These are phyloP conservation scores for Mycena vitilis DNA, from an alignment of 768 basidiomycete species.

Conservation along the genomic window DNA sequence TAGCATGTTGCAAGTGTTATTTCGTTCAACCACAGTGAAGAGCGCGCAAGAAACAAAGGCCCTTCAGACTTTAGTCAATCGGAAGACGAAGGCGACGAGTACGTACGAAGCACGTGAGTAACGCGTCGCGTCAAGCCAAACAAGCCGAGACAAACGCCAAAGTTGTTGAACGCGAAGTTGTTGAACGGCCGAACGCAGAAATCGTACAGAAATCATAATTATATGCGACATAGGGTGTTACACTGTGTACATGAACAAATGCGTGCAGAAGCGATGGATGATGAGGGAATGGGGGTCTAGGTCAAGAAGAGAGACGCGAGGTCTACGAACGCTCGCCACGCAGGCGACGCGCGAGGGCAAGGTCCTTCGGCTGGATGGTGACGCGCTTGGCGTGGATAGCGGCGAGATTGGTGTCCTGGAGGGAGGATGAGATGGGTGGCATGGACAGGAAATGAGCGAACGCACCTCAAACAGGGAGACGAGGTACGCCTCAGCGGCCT, in stretches of 20 bases:
- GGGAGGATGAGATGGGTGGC: constrained; percentile 1
- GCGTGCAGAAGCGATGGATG: constrained; percentile 3
- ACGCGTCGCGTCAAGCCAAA: neutral
- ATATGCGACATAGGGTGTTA: constrained; percentile 8
- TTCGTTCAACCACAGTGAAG: too few relatives aligned
- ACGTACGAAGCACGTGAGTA: neutral
- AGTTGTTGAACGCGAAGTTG: neutral
- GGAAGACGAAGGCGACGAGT: too few relatives aligned
- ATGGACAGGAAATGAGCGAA: constrained; percentile 45
- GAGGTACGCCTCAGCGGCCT: constrained; percentile 84
- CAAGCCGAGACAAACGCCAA: neutral
- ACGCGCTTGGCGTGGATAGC: constrained; percentile 90
- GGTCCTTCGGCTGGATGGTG: constrained; percentile 87
- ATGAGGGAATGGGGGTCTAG: neutral
- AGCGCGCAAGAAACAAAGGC: too few relatives aligned
- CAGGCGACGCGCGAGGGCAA: constrained; percentile 82
- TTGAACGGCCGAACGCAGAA: neutral
- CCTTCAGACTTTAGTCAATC: too few relatives aligned
- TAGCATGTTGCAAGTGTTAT: too few relatives aligned
- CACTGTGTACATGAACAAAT: constrained; percentile 3
- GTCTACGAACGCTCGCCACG: constrained; percentile 61
- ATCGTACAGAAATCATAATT: neutral
- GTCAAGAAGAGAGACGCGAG: neutral
- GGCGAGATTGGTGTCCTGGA: constrained; percentile 69
- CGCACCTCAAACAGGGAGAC: constrained; percentile 77